Conservation (phyloP, 139 green algal species). For the Medakamo hakoo region DNA sequence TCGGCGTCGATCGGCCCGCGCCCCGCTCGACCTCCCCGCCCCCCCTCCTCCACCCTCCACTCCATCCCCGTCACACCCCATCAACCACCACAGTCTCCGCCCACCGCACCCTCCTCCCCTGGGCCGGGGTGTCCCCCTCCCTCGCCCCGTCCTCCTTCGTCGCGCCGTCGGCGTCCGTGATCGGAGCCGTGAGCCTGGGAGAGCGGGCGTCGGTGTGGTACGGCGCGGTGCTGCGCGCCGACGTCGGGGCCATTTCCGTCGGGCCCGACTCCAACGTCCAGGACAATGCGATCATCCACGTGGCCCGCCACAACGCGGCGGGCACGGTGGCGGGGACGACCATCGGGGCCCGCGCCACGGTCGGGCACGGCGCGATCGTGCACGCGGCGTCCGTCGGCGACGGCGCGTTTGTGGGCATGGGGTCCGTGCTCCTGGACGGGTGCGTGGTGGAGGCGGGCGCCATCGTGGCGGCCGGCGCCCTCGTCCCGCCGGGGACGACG, state of each 20-base stretch:
- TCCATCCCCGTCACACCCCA: background rate
- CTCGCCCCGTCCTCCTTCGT: slow-evolving; percentile 56
- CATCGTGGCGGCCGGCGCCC: slow-evolving; percentile 63
- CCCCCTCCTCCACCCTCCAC: background rate
- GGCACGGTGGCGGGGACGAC: slow-evolving; percentile 32
- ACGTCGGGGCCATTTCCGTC: slow-evolving; percentile 79
- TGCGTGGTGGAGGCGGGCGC: slow-evolving; percentile 50
- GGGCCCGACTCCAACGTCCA: slow-evolving; percentile 75
- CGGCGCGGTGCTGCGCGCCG: slow-evolving; percentile 64
- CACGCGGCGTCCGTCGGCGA: slow-evolving; percentile 54
- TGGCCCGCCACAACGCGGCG: slow-evolving; percentile 52
- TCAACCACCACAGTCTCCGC: background rate
- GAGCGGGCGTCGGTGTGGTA: slow-evolving; percentile 76
- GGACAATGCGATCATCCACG: slow-evolving; percentile 79
- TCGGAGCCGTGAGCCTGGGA: slow-evolving; percentile 82
- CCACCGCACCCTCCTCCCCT: slow-evolving; percentile 12
- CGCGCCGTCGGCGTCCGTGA: slow-evolving; percentile 69
- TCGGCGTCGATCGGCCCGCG: no score
- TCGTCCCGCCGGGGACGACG: slow-evolving; percentile 53
- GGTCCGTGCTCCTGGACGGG: slow-evolving; percentile 74
- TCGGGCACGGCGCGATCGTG: slow-evolving; percentile 56
- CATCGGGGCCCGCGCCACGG: slow-evolving; percentile 55
- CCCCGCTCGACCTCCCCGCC: background rate
- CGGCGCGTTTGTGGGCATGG: slow-evolving; percentile 80
- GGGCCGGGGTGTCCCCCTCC: slow-evolving; percentile 17